Evolutionary conservation across 164 flowering plant species (phyloP), one percentile per base, ranked within the genome.

Genomic region (Litsea cubeba): DNA sequence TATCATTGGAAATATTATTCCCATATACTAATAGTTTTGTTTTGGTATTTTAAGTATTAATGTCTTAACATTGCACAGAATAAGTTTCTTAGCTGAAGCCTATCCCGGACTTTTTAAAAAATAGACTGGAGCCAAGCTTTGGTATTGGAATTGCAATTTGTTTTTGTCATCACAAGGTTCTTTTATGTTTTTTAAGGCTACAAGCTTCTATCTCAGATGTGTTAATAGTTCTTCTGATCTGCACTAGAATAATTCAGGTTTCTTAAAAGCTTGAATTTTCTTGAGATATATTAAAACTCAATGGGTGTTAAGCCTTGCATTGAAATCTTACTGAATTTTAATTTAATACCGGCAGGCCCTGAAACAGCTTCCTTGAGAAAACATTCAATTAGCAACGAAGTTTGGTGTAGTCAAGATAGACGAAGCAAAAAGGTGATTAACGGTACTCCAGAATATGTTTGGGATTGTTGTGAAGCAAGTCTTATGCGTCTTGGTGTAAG

Each of bases 401-500:
- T 79, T 79, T 40, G 81, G 81, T 3, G 57, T 79, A 3, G 11
- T 3, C 18, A 3, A 8, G 8, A 24, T 18, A 14, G 62, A 58
- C 20, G 58, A 35, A 1, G 22, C 50, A 60, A 54, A 65, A 8
- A 54, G 12, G 71, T 6, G 11, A 77, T 85, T 20, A 82, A 77
- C 20, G 93, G 96, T 22, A 81, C 76, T 3, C 89, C 97, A 18
- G 92, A 82, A 70, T 89, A 89, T 76, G 91, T 86, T 11, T 76
- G 94, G 0, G 12, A 75, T 28, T 86, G 90, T 75, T 91, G 97
- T 74, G 92, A 91, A 74, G 88, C 85, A 50, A 89, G 92, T 72
- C 83, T 91, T 60, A 85, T 84, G 78, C 81, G 85, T 5, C 90
- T 91, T 57, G 85, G 71, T 74, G 87, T 91, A 23, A 88, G 86